Evolutionary conservation across 2,329 filamentous ascomycete species (phyloP), one percentile per base, ranked within the genome.

Genomic region (Scolecobasidium constrictum): DNA sequence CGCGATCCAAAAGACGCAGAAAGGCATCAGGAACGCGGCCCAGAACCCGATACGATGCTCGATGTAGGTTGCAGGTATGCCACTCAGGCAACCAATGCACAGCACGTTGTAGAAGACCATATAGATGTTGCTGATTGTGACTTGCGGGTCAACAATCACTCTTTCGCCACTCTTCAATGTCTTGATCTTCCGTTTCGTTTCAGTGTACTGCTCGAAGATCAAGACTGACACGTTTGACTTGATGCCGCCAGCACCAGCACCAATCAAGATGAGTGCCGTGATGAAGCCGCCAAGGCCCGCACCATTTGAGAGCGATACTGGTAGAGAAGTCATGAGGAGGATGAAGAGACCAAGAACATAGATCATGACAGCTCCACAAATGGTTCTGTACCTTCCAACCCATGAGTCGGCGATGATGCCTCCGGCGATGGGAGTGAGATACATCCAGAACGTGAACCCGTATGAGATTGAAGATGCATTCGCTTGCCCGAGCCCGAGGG

Each of bases 361-460:
- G 21, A 67, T 57, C 2, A 58, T 17, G 1, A 68, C 61, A 40
- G 62, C 62, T 11, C 54, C 52, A 40, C 53, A 52, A 33, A 66
- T 66, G 16, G 62, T 56, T 45, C 55, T 54, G 53, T 59, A 55
- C 16, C 65, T 63, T 11, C 65, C 65, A 35, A 59, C 58, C 48
- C 60, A 61, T 22, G 62, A 59, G 48, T 68, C 65, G 15, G 64
- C 65, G 7, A 66, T 51, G 56, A 68, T 76, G 7, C 47, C 52
- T 12, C 51, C 50, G 9, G 57, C 48, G 15, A 80, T 65, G 1
- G 77, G 77, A 11, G 78, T 60, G 3, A 68, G 58, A 50, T 78
- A 81, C 1, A 73, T 67, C 28, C 80, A 56, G 50, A 81, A 69
- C 44, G 59, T 69, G 62, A 74, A 78, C n/a, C n/a, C n/a, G n/a